Conservation (phyloP, 169 alveolate genomes). For the Eimeria brunetti region DNA sequence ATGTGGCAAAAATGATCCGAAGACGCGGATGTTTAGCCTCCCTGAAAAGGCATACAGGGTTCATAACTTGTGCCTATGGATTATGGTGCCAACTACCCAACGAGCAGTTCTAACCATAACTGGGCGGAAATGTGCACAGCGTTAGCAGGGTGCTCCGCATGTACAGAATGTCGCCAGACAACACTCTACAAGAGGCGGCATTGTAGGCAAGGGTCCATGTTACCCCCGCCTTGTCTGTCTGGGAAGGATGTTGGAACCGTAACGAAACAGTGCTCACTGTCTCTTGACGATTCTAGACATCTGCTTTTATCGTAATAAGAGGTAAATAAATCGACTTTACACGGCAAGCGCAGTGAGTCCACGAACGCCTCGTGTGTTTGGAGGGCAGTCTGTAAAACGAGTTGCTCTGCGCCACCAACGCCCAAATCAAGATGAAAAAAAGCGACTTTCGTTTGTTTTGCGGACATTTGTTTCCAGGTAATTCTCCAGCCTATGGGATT, state of each 20-base stretch:
- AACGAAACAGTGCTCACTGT: slow-evolving; percentile 14
- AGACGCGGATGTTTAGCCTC: slow-evolving; percentile 89
- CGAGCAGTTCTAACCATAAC: neutral
- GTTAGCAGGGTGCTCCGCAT: neutral
- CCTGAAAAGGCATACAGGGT: slow-evolving; percentile 84
- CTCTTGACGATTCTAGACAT: slow-evolving; percentile 88
- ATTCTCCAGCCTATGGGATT: neutral
- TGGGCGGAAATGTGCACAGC: neutral
- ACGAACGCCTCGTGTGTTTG: slow-evolving; percentile 80
- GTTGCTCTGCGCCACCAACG: slow-evolving; percentile 97
- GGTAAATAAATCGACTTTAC: slow-evolving; percentile 91
- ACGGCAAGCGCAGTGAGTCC: slow-evolving; percentile 75
- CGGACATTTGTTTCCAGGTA: neutral
- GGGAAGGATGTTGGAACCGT: neutral
- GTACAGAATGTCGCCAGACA: neutral
- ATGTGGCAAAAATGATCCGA: slow-evolving; percentile 91
- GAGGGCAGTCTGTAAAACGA: slow-evolving; percentile 92
- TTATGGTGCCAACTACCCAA: neutral
- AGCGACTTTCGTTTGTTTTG: slow-evolving; percentile 82
- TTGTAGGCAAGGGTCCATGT: neutral
- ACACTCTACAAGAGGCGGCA: neutral
- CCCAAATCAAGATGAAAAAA: slow-evolving; percentile 96
- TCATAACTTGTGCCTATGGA: neutral
- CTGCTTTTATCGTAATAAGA: slow-evolving; percentile 92
- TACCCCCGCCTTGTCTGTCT: neutral